Conservation (phyloP, 768 basidiomycete genomes). For the Kwoniella sp. region DNA sequence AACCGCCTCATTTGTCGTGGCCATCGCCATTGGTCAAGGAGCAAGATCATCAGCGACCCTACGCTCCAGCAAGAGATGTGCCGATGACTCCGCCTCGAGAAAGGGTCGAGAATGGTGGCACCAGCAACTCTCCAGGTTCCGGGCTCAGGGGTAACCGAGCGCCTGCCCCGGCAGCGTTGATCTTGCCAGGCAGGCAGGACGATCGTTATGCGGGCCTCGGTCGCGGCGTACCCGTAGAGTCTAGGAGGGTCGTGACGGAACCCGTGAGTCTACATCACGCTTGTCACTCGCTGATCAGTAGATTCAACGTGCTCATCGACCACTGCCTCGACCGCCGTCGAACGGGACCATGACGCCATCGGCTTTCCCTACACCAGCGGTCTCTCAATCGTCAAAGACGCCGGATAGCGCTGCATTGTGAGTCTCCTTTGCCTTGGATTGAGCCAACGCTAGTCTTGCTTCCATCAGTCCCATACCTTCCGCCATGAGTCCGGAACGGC, state of each 20-base stretch:
- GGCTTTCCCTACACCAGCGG: conserved; percentile 5
- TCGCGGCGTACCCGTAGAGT: conserved; percentile 3
- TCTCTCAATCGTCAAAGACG: too few relatives aligned
- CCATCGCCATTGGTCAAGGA: not conserved
- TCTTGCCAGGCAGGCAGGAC: conserved; percentile 33
- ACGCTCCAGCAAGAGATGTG: not conserved
- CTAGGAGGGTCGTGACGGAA: conserved; percentile 23
- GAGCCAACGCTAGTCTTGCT: not conserved
- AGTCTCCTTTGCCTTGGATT: not conserved
- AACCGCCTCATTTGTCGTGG: conserved; percentile 10
- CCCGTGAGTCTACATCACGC: conserved; percentile 10
- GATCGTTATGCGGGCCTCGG: conserved; percentile 16
- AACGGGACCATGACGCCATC: not conserved
- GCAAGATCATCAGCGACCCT: too few relatives aligned
- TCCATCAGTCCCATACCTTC: too few relatives aligned
- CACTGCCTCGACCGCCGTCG: conserved; percentile 9
- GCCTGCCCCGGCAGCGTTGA: conserved; percentile 41
- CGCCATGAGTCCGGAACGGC: conserved; percentile 37
- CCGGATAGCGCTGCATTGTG: not conserved
- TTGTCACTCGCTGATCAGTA: not conserved
- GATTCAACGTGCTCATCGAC: conserved; percentile 2
- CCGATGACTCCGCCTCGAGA: conserved; percentile 14
- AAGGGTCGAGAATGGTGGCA: conserved; percentile 23
- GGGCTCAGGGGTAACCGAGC: conserved; percentile 30
- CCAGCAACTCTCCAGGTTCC: conserved; percentile 26